Base-by-base conservation (phyloP, 805 yeast genomes). In the Candida namnaoensis region DNA sequence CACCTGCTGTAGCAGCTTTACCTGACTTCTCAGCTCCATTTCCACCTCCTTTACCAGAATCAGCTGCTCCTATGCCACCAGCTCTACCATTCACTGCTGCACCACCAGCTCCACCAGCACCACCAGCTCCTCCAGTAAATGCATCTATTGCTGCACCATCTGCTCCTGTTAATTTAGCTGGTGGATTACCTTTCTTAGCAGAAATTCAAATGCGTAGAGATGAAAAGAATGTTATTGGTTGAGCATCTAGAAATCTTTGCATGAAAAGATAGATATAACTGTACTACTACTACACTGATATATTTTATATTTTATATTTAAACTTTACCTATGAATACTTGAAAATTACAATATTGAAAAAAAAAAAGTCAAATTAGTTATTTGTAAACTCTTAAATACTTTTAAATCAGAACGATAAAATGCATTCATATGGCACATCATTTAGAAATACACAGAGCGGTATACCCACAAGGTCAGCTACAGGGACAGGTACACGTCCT, bases 161-260 rank as follows among this genome's bases (percentile, higher is more conserved):
- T 7, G 25, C 40, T 26, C 38, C 52, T 14, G 48, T 58, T 42
- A 44, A 58, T 34, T 34, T 52, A 42, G 52, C 57, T 10, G 72
- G 71, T 3, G 69, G 72, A 1, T 52, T 72, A 14, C 78, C 79
- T 5, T 73, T 74, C 51, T 57, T 74, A 11, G 68, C 72, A 5
- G 72, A 74, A 44, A 74, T 74, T 41, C 72, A 71, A 49, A 67
- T 64, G 32, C 67, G 69, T 46, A 61, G 79, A 46, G 72, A 68
- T 43, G 76, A 72, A 14, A 49, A 66, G 25, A 62, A 62, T 50
- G 74, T 68, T 33, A 68, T 71, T n/a, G 71, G 64, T 14, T 71
- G 10, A 10, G 10, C 28, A 58, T 58, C 25, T 67, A 27, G 30
- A 11, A 27, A 3, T 27, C 30, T 7, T 2, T 4, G 19, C 19